Conservation (phyloP, 441 rosid species). For the Gossypium davidsonii region DNA sequence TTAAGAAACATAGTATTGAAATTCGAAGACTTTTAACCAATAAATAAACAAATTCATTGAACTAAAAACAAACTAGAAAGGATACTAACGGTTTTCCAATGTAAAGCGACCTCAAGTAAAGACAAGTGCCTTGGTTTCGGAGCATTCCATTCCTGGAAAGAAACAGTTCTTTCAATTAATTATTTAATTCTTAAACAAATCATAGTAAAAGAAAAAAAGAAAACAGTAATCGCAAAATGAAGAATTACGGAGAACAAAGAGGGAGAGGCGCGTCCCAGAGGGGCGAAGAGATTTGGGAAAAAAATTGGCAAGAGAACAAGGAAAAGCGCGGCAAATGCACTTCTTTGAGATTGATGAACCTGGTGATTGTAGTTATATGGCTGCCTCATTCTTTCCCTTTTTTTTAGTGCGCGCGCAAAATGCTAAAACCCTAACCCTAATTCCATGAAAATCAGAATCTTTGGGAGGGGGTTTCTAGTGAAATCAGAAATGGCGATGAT, state of each 20-base stretch:
- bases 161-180: background rate
- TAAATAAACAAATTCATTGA: background rate
- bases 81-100: slow-evolving; percentile 53
- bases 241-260: slow-evolving; percentile 68
- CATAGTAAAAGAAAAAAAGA: background rate
- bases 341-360: slow-evolving; percentile 39
- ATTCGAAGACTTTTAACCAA: background rate
- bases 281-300: slow-evolving; percentile 54
- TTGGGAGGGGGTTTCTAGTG: background rate
- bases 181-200: slow-evolving; percentile 2
- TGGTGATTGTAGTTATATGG: slow-evolving; percentile 11
- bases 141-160: slow-evolving; percentile 86
- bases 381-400: slow-evolving; percentile 28
- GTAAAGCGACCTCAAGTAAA: slow-evolving; percentile 55
- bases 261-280: slow-evolving; percentile 71
- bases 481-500: slow-evolving; percentile 10
- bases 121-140: slow-evolving; percentile 69
- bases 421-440: background rate
- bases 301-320: slow-evolving; percentile 52
- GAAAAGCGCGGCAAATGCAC: slow-evolving; percentile 47
- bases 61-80: background rate
- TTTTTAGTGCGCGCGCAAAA: background rate
- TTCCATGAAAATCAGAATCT: slow-evolving; percentile 7
- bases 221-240: background rate
- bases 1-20: background rate